Evolutionary conservation across 2,329 filamentous ascomycete species (phyloP).

Genomic region (Fusarium buharicum): DNA sequence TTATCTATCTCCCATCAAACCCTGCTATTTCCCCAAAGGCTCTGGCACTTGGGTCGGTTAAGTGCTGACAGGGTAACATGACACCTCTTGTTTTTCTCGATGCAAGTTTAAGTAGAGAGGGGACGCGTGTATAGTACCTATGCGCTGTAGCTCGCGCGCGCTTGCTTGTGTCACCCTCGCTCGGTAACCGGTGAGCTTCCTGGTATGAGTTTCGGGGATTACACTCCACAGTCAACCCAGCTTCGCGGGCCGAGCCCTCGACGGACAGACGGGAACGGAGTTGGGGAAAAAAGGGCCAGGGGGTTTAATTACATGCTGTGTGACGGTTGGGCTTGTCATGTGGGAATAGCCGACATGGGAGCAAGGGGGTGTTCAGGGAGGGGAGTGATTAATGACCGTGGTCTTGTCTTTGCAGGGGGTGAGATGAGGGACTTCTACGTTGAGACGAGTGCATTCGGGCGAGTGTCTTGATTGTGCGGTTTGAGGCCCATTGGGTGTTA

Average conservation of each 20-base stretch:
- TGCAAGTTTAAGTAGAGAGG: conserved; percentile 25
- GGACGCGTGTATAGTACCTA: conserved; percentile 1
- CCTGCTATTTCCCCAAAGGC: conserved; percentile 22
- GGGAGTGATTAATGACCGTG: not conserved
- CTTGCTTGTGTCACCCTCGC: conserved; percentile 17
- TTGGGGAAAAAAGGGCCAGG: not conserved
- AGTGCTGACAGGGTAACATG: conserved; percentile 28
- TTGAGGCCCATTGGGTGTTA: conserved; percentile 13
- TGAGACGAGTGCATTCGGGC: conserved; percentile 28
- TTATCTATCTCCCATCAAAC: conserved; percentile 12
- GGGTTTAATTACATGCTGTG: conserved; percentile 11
- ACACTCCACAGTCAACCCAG: conserved; percentile 18
- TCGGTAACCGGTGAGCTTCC: conserved; percentile 25
- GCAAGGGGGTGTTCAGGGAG: conserved; percentile 18
- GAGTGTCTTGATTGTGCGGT: conserved; percentile 12
- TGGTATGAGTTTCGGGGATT: conserved; percentile 12
- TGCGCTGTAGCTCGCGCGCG: not conserved
- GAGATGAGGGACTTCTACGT: conserved; percentile 27
- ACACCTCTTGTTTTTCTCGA: conserved; percentile 20
- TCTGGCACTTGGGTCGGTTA: conserved; percentile 6
- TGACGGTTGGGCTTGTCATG: conserved; percentile 29
- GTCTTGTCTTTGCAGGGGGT: conserved; percentile 18
- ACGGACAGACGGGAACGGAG: conserved; percentile 19
- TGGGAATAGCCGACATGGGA: conserved; percentile 22
- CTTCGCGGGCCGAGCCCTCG: conserved; percentile 30